phyloP scores from a whole-genome alignment of 352 stramenopile species.

The Sclerospora graminicola region DNA sequence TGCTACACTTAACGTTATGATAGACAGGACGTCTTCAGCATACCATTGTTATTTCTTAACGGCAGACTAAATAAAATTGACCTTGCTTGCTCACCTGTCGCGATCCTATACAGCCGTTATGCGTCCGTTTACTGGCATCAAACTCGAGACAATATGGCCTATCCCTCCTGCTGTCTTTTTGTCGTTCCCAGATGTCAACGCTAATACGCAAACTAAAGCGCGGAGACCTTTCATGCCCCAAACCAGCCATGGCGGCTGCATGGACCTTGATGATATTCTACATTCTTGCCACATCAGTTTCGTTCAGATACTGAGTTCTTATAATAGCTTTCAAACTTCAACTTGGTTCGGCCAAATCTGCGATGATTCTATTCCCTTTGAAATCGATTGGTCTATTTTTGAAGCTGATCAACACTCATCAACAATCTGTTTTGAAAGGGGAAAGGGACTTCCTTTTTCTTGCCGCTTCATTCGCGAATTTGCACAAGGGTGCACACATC shows the following conservation, averaged over 20 bases:
- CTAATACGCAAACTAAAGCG: too few species aligned
- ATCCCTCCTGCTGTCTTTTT: too few species aligned
- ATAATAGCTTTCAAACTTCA: slow-evolving; percentile 9
- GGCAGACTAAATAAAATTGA: too few species aligned
- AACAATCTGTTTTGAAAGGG: slow-evolving; percentile 9
- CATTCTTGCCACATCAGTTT: too few species aligned
- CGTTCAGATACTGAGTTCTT: too few species aligned
- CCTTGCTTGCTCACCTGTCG: slow-evolving; percentile 17
- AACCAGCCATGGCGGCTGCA: too few species aligned
- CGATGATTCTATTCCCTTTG: neutral
- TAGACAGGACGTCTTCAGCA: slow-evolving; percentile 1
- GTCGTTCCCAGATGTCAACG: too few species aligned
- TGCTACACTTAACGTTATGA: slow-evolving; percentile 5
- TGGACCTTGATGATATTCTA: too few species aligned
- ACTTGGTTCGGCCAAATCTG: slow-evolving; percentile 8
- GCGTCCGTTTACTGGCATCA: slow-evolving; percentile 1
- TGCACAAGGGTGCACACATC: slow-evolving; percentile 10
- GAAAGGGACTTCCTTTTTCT: slow-evolving; percentile 11
- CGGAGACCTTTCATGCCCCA: too few species aligned
- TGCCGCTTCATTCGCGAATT: slow-evolving; percentile 32
- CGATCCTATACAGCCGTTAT: slow-evolving; percentile 16
- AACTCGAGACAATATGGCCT: too few species aligned
- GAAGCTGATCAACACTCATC: slow-evolving; percentile 4
- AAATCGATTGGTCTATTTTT: slow-evolving; percentile 3
- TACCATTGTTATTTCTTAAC: slow-evolving; percentile 17